Conservation (phyloP, 345 rosid genomes). For the Conringia planisiliqua region DNA sequence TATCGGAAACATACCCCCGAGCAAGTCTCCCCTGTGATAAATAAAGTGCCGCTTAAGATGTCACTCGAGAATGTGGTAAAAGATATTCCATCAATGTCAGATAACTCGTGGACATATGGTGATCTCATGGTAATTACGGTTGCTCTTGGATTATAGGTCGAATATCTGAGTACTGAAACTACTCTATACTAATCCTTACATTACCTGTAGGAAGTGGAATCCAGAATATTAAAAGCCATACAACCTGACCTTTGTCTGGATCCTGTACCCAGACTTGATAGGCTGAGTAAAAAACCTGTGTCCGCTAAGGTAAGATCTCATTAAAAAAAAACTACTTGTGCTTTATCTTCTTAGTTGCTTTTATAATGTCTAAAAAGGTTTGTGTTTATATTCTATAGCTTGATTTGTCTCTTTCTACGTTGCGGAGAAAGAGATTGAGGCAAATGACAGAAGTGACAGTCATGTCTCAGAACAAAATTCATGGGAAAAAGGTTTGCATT, state of each 20-base stretch:
- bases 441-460: constrained; percentile 62
- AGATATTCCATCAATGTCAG: constrained; percentile 80
- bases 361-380: constrained; percentile 15
- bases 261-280: constrained; percentile 87
- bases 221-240: constrained; percentile 85
- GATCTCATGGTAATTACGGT: constrained; percentile 74
- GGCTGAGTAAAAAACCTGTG: constrained; percentile 54
- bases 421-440: constrained; percentile 71
- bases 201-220: constrained; percentile 80
- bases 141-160: not conserved
- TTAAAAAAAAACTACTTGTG: not conserved
- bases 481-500: constrained; percentile 74
- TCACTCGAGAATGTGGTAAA: constrained; percentile 89
- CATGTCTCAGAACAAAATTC: constrained; percentile 53
- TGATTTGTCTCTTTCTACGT: constrained; percentile 52
- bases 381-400: constrained; percentile 52
- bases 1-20: constrained; percentile 53
- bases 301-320: constrained; percentile 51
- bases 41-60: constrained; percentile 68
- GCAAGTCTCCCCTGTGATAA: constrained; percentile 59
- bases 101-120: constrained; percentile 91
- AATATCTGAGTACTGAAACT: not conserved
- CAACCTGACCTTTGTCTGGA: constrained; percentile 90
- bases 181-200: constrained; percentile 9
- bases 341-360: constrained; percentile 24